Base-by-base conservation (phyloP, 2,329 filamentous ascomycete species). In the Penicillium sp. region DNA sequence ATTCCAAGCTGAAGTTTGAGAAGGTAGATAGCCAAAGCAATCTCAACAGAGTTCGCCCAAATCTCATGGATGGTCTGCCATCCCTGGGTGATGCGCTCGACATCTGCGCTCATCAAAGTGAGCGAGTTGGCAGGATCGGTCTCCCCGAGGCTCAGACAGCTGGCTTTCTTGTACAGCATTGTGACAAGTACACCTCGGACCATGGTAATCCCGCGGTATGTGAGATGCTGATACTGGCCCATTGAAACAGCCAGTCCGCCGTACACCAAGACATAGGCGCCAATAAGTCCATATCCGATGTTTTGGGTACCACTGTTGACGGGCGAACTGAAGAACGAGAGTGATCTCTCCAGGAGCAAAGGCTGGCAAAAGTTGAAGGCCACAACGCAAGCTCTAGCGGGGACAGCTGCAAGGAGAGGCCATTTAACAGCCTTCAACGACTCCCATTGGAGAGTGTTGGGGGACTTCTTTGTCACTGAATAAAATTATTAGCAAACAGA, bases 161-260 rank as follows among this genome's bases (percentile, higher is more conserved):
- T 71, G 8, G 74, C 69, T 55, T 75, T 76, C n/a, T 75, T 73
- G 61, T 80, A 84, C 2, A 85, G 76, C 60, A 83, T 68, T 0
- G 79, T 77, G n/a, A 79, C 69, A 8, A 80, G 61, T 0, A 68
- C 73, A 10, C 75, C 75, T 35, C 78, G 68, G 9, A 77, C 66
- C 69, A 78, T 75, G 10, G 75, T 77, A 26, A 77, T 73, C 11
- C 69, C 66, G 6, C 77, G 75, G 56, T 78, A 75, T 0, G 74
- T 71, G 12, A 71, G 63, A 61, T 80, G 76, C 42, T 76, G 69
- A 45, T 76, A 76, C 37, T 72, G 70, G 8, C 71, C 72, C 62
- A 74, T 76, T 9, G 69, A 43, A 37, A 40, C 30, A 25, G 17
- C 35, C 31, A 77, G 66, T 10, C 75, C 75, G 16, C 67, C 53